Base-by-base conservation (phyloP, 1,284 basidiomycete species). In the Omphalotus olearius region DNA sequence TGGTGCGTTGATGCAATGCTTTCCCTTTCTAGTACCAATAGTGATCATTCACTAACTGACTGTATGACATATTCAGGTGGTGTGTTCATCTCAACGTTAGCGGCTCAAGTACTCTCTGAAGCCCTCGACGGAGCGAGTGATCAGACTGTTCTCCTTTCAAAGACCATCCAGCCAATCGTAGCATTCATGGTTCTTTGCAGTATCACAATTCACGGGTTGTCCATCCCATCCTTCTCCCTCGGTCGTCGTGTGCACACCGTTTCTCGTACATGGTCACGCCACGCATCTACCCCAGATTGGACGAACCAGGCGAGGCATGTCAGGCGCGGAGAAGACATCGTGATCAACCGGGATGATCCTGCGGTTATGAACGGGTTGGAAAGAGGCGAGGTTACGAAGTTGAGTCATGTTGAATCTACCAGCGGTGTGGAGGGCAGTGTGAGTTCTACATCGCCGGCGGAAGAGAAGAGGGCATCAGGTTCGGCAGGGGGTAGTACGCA, bases 201-300 rank as follows among this genome's bases (percentile, higher is more conserved):
- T 0, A 88, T 96, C 54, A 75, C 85, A 14, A 82, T 89, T 25
- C 92, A 98, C 63, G 94, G 94, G 6, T 75, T 98, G 5, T 94
- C 91, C 17, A 96, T 98, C 58, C 93, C 94, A 0, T 89, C 88
- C 67, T 94, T 97, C 74, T 91, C 92, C 23, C 82, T 97, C 26
- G 88, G 93, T 11, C 79, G 90, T 26, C 83, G 92, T 28, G 92
- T 97, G 6, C 92, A 94, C 66, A 85, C 88, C 13, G 89, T 94
- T 52, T 88, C 90, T 6, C 79, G 90, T 53, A 94, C 93, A 7
- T 94, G 91, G 87, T 75, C 73, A 6, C 62, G 76, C 35, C 54
- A 57, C 50, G 23, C 47, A 6, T n/a, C 35, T 28, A 17, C 18
- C 41, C 74, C 75, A 0, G 76, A 78, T 37, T 77, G 93, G 93